Base-by-base conservation (phyloP, 495 filamentous ascomycete genomes). In the Apiosordaria backusii region DNA sequence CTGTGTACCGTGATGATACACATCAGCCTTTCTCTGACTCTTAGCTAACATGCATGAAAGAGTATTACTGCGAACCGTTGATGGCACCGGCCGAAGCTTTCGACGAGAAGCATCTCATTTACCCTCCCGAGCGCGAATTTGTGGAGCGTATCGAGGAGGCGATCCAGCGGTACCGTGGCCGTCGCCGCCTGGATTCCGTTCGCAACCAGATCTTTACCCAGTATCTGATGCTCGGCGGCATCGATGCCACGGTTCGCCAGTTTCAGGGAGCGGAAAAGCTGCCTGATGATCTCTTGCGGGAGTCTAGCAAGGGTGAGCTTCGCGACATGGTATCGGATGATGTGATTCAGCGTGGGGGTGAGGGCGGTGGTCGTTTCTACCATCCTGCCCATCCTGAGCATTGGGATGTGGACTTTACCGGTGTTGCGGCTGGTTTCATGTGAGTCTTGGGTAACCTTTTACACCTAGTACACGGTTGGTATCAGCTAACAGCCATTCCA, bases 221-320 rank as follows among this genome's bases (percentile, higher is more conserved):
- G 63, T 97, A 93, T 69, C 82, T 98, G 24, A 76, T 83, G 24
- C 90, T 92, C 35, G 95, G 95, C n/a, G 96, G 96, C 9, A 84
- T 98, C 45, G 87, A 89, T 27, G 69, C 83, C 18, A 83, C 82
- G 0, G 83, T 78, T 0, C 90, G 90, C 60, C 85, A 87, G 70
- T 96, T 92, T 66, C 84, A 81, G 13, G 88, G 87, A 3, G 85
- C 87, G 5, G 67, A 85, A 24, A 83, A 82, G 29, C 70, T 83
- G 15, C 79, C 82, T 16, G 80, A 85, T 2, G 74, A 86, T 9
- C 76, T 83, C 52, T 67, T 85, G 71, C 85, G 88, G 25, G 84
- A 78, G 0, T 75, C 75, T 50, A 80, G 79, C 45, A 80, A 83
- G 19, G 83, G 87, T 15, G 84, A 91, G 45, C 86, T 92, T 26